Evolutionary conservation across 495 filamentous ascomycete species (phyloP).

Genomic region (Penicillium egyptiacum): DNA sequence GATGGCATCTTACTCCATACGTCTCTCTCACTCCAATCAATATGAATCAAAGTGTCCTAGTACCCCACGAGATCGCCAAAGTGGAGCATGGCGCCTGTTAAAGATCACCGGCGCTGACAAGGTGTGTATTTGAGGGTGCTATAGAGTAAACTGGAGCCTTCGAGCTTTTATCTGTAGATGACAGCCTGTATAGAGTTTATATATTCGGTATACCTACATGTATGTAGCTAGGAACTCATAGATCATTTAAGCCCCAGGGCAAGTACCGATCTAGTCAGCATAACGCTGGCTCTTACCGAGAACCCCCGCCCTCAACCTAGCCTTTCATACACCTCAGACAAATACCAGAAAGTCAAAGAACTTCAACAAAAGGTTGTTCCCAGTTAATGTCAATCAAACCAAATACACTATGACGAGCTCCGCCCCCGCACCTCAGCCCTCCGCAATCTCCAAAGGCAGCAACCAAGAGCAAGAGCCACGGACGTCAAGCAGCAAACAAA

Average conservation of each 20-base stretch:
- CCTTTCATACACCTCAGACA: too few species aligned
- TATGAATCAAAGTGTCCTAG: neutral
- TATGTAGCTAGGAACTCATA: too few species aligned
- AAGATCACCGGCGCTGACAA: neutral
- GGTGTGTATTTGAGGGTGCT: neutral
- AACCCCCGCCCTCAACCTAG: too few species aligned
- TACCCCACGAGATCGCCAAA: conserved; percentile 13
- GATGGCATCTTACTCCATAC: neutral
- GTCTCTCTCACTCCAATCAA: neutral
- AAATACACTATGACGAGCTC: conserved; percentile 13
- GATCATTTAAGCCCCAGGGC: too few species aligned
- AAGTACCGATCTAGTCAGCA: too few species aligned
- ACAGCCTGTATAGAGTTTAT: too few species aligned
- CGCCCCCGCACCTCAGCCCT: conserved; percentile 12
- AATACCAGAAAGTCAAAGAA: too few species aligned
- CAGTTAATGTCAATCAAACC: neutral
- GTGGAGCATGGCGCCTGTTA: conserved; percentile 4
- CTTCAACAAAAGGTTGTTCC: neutral
- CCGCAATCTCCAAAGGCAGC: conserved; percentile 15
- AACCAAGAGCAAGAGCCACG: neutral
- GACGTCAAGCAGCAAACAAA: neutral
- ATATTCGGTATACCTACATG: too few species aligned
- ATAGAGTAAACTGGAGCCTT: neutral
- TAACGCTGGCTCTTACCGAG: too few species aligned
- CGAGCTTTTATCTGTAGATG: too few species aligned